Evolutionary conservation across 768 basidiomycete species (phyloP), one percentile per base, ranked within the genome.

Genomic region (Collybiopsis luxurians): DNA sequence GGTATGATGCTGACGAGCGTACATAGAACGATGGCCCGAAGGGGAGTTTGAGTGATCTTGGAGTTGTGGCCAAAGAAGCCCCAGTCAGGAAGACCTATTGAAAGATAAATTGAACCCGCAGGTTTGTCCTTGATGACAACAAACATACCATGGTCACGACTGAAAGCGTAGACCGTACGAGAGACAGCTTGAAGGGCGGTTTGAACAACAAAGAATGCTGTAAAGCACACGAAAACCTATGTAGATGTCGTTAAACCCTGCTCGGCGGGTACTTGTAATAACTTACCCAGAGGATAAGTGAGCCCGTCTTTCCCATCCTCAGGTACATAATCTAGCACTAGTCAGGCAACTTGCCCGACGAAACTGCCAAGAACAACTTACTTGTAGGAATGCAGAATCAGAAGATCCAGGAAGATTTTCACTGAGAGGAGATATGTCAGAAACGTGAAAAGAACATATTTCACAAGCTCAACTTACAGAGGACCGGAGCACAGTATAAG

Each of bases 191-290:
- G 92, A 5, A 92, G 77, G 11, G 90, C 86, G 13, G 83, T 86
- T 69, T 91, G 89, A 17, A 83, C 85, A 55, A 92, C 90, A 68
- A 91, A 91, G 75, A 92, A 94, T 0, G 93, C 93, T 15, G 92
- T 91, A 56, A 90, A 67, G 75, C 92, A 93, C 28, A 92, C 88
- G 59, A 87, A 85, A 13, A 76, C 77, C 86, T 86, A 51, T 30
- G 19, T 19, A 19, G 21, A n/a, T 26, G 11, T 44, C 10, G 26
- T 54, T 19, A 59, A 34, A 24, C 19, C 13, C 53, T n/a, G n/a
- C 27, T 12, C 26, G 36, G 5, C 10, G 15, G 36, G 7, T 11
- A 5, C 17, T 36, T 15, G 27, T 52, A 44, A 31, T 38, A 48
- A 65, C 68, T 46, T 66, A 86, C 85, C 92, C 92, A 95, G 43